Percentiles rank a stretch among this genome's conserved stretches.
Evolutionary conservation across 176 grass and related monocot genomes (phyloP).

Genomic region (Triticum urartu): DNA sequence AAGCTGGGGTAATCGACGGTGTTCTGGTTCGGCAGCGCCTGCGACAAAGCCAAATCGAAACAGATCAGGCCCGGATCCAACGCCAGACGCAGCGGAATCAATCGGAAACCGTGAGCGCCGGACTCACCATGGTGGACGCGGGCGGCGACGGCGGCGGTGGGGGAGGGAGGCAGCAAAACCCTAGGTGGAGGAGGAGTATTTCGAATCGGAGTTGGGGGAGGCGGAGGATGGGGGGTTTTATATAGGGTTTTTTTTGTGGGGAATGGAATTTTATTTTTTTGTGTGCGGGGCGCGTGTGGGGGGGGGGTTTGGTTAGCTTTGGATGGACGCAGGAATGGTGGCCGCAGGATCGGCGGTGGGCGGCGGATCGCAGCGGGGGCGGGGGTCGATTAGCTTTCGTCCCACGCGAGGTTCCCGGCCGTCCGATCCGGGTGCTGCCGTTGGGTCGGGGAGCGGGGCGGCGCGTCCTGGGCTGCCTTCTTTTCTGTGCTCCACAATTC

Average conservation of each 20-base stretch:
- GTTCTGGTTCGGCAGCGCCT: conserved; percentile 83
- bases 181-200: conserved; percentile 23
- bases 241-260: not conserved
- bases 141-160: not conserved
- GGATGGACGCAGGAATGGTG: conserved; percentile 53
- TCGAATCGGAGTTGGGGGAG: conserved; percentile 39
- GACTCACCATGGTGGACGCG: conserved; percentile 29
- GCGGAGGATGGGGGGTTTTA: conserved; percentile 34
- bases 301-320: conserved; percentile 50
- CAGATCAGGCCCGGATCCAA: conserved; percentile 11
- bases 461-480: not conserved
- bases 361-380: conserved; percentile 12
- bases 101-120: not conserved
- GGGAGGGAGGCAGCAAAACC: conserved; percentile 20
- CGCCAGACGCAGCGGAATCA: not conserved
- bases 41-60: not conserved
- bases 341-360: conserved; percentile 44
- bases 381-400: conserved; percentile 25
- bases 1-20: conserved; percentile 87
- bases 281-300: not conserved
- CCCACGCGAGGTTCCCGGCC: conserved; percentile 47
- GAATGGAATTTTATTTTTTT: not conserved
- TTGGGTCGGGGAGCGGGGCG: not conserved
- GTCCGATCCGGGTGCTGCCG: conserved; percentile 30
- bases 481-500: no score